Evolutionary conservation across 2,329 filamentous ascomycete genomes (phyloP), one percentile per base, ranked within the genome.

Genomic region (Claviceps purpurea): DNA sequence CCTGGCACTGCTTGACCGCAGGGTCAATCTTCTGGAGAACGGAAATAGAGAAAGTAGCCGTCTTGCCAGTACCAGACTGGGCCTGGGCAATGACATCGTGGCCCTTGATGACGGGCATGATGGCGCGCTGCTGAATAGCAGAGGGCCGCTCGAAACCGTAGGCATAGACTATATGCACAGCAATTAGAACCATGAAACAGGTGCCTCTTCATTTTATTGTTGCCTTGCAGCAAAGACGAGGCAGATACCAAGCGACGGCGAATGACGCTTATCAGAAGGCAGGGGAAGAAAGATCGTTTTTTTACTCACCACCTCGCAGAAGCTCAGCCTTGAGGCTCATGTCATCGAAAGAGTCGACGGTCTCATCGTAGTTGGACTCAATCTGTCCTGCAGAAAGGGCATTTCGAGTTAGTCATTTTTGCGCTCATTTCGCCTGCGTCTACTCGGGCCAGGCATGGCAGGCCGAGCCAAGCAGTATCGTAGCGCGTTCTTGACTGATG

Each of bases 341-440:
- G 66, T 90, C 81, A 76, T 98, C 93, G 77, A 98, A 98, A 57
- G 89, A 95, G 77, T 98, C 94, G 74, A 93, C 91, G 68, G 91
- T 90, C 82, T 97, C 90, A 82, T 98, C 93, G 79, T 97, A 98
- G 88, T 98, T 98, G 71, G 90, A 95, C 82, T 98, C 94, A 81
- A 98, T 98, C 79, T 95, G 89, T 75, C 85, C 91, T 95, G 71
- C 66, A 70, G 54, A 46, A 55, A 13, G 30, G 44, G 22, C 11
- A 54, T 56, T 43, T 52, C 64, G 43, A 62, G 63, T 58, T 52
- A 58, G 53, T 39, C 51, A 39, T 46, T 24, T 14, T 55, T 41
- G 37, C 45, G 45, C 43, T 40, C 46, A 13, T 22, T 30, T 47
- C 20, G 24, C 26, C 18, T 14, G 26, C 22, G 44, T 47, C 13